These are phyloP conservation scores for Solanum etuberosum DNA, from an alignment of 257 asterid genomes.

Conservation along the genomic window DNA sequence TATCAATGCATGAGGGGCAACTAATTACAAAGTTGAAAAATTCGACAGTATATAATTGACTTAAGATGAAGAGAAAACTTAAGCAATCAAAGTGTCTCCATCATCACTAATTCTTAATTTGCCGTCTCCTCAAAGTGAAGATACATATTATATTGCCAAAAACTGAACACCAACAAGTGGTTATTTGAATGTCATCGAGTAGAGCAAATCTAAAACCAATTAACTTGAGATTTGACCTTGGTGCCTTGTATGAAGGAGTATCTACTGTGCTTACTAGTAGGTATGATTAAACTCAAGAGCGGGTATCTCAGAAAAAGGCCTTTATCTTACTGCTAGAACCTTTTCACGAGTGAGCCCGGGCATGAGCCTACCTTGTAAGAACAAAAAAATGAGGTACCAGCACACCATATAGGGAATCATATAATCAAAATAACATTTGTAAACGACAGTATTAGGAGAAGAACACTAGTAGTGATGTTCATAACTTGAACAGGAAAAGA, in stretches of 20 bases:
- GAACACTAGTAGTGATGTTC: not conserved
- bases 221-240: not conserved
- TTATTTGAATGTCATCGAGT: not conserved
- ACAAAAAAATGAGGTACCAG: not conserved
- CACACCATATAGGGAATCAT: not conserved
- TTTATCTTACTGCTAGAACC: not conserved
- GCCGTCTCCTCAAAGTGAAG: not conserved
- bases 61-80: not conserved
- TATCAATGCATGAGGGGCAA: not conserved
- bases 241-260: not conserved
- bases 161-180: not conserved
- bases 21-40: not conserved
- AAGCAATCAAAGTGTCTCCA: not conserved
- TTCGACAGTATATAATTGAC: not conserved
- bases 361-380: not conserved
- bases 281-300: not conserved
- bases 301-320: not conserved
- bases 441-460: not conserved
- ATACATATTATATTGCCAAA: not conserved
- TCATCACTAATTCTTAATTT: not conserved
- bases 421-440: not conserved
- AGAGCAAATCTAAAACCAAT: not conserved
- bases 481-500: not conserved
- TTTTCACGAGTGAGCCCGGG: not conserved
- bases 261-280: not conserved